Conservation (phyloP, 1,284 basidiomycete species). For the Pseudozyma sp. region DNA sequence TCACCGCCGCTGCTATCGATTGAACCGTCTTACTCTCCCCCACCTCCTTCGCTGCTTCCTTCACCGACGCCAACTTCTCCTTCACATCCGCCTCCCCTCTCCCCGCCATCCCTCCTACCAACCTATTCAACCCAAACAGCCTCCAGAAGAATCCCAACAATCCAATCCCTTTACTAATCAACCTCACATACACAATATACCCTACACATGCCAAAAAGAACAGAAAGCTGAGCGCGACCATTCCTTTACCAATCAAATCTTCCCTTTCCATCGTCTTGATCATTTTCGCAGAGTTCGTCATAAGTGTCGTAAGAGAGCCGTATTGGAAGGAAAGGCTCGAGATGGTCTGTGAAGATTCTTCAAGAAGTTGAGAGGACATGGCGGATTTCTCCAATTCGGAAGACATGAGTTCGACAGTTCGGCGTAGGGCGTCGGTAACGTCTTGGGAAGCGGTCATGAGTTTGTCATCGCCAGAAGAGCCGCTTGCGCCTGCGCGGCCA, state of each 20-base stretch:
- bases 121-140: constrained; percentile 35
- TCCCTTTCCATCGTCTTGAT: constrained; percentile 67
- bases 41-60: constrained; percentile 11
- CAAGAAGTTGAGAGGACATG: constrained; percentile 63
- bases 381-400: constrained; percentile 65
- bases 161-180: constrained; percentile 59
- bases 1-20: constrained; percentile 15
- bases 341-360: constrained; percentile 63
- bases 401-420: constrained; percentile 64
- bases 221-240: constrained; percentile 51
- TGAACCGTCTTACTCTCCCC: constrained; percentile 2
- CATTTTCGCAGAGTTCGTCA: constrained; percentile 59
- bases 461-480: constrained; percentile 56
- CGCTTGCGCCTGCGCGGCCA: constrained; percentile 29
- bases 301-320: constrained; percentile 56
- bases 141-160: constrained; percentile 51
- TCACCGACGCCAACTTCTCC: constrained; percentile 33
- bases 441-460: constrained; percentile 61
- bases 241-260: constrained; percentile 58
- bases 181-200: constrained; percentile 65
- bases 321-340: constrained; percentile 58
- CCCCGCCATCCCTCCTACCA: constrained; percentile 29
- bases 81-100: constrained; percentile 21
- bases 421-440: constrained; percentile 62
- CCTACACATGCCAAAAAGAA: constrained; percentile 63